These are phyloP conservation scores for Coriolopsis trogii DNA, from an alignment of 1,284 basidiomycete genomes.

Conservation along the genomic window DNA sequence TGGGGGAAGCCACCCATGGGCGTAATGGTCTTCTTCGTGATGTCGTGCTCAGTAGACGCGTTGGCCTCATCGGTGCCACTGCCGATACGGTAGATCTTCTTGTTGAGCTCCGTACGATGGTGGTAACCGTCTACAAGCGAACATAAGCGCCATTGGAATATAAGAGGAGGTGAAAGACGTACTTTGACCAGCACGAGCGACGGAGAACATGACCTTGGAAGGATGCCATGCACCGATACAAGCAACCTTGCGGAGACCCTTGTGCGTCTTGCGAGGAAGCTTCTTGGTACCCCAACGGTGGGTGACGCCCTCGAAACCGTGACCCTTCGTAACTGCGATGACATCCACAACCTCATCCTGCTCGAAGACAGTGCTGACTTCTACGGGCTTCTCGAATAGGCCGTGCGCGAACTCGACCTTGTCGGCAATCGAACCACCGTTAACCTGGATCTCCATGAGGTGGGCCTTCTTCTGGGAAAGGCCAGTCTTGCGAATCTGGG, in stretches of 20 bases:
- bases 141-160: not conserved
- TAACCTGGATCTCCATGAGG: slow-evolving; percentile 99
- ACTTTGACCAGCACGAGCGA: slow-evolving; percentile 99
- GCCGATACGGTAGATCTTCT: slow-evolving; percentile 98
- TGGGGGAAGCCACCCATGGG: slow-evolving; percentile 99
- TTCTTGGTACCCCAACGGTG: slow-evolving; percentile 99
- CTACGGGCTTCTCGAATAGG: slow-evolving; percentile 97
- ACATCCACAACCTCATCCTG: slow-evolving; percentile 97
- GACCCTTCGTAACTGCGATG: slow-evolving; percentile 99
- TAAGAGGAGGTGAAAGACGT: slow-evolving; percentile 32
- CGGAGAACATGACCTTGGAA: slow-evolving; percentile 99
- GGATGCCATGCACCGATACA: slow-evolving; percentile 99
- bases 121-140: slow-evolving; percentile 87
- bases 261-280: slow-evolving; percentile 98
- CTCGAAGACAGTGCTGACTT: slow-evolving; percentile 88
- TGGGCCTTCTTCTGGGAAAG: slow-evolving; percentile 99
- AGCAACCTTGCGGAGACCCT: slow-evolving; percentile 99
- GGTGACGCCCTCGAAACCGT: slow-evolving; percentile 99
- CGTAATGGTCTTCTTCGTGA: slow-evolving; percentile 94
- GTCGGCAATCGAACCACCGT: slow-evolving; percentile 96
- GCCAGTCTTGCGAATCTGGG: slow-evolving; percentile 98
- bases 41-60: slow-evolving; percentile 92
- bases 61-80: slow-evolving; percentile 81
- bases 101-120: slow-evolving; percentile 98
- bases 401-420: slow-evolving; percentile 97